Percentiles rank a stretch among this genome's conserved stretches.
These are phyloP conservation scores for Candida nemodendra DNA, from an alignment of 805 yeast genomes.

Conservation along the genomic window DNA sequence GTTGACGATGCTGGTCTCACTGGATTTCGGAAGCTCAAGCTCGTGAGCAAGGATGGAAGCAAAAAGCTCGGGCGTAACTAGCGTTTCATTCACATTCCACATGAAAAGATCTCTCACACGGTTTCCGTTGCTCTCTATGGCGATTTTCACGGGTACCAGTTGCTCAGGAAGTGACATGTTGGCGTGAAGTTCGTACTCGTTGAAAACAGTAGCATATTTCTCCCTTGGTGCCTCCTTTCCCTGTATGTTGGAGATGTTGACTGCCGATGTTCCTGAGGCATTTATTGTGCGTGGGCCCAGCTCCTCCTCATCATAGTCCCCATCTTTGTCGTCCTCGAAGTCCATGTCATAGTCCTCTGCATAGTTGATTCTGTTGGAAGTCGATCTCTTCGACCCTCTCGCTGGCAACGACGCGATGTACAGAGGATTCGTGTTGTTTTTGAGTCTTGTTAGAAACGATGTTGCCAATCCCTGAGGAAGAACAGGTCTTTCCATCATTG, in stretches of 20 bases:
- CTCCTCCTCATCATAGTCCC: constrained; percentile 47
- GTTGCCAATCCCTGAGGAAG: constrained; percentile 81
- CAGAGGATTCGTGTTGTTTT: constrained; percentile 71
- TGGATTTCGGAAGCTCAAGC: constrained; percentile 69
- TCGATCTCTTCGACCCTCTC: constrained; percentile 70
- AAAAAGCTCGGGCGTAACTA: constrained; percentile 69
- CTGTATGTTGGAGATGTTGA: constrained; percentile 31
- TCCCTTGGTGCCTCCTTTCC: constrained; percentile 42
- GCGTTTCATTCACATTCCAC: constrained; percentile 69
- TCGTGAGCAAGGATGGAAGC: constrained; percentile 80
- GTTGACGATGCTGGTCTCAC: constrained; percentile 61
- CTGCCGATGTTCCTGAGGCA: constrained; percentile 11
- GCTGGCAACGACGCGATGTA: constrained; percentile 73
- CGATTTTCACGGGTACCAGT: constrained; percentile 66
- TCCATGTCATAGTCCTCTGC: constrained; percentile 75
- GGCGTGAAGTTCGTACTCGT: constrained; percentile 32
- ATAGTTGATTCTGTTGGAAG: constrained; percentile 65
- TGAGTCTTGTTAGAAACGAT: constrained; percentile 68
- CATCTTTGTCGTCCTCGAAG: constrained; percentile 29
- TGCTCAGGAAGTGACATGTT: constrained; percentile 40
- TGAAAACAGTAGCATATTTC: constrained; percentile 32
- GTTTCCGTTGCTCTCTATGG: constrained; percentile 56
- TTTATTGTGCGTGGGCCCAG: constrained; percentile 36
- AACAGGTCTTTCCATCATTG: constrained; percentile 27
- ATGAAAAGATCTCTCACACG: constrained; percentile 62